Percentiles rank a stretch among this genome's conserved stretches.
phyloP scores from a whole-genome alignment of 495 filamentous ascomycete species.

The Hyphodiscus hymeniophilus region DNA sequence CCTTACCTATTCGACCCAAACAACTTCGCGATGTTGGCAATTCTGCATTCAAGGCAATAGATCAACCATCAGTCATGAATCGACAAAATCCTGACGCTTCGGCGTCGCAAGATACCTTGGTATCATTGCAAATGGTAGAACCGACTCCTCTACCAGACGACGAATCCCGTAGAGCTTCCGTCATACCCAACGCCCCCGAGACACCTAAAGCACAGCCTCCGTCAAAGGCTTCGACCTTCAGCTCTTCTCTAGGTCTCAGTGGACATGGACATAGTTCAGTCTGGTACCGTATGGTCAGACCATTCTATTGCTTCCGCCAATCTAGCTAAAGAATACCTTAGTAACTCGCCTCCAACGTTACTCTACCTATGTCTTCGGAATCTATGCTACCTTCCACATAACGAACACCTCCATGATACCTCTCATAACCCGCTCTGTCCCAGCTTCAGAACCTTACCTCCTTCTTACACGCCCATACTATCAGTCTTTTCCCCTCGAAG shows the following conservation, averaged over 20 bases:
- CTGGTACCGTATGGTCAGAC: conserved; percentile 57
- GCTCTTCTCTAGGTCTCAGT: conserved; percentile 43
- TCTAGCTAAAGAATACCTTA: conserved; percentile 24
- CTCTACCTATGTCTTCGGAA: conserved; percentile 76
- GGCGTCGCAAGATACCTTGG: conserved; percentile 43
- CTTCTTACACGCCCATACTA: conserved; percentile 67
- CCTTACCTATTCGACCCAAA: too few species aligned
- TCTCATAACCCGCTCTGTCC: conserved; percentile 44
- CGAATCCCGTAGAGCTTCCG: background rate
- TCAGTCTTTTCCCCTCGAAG: conserved; percentile 64
- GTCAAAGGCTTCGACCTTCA: background rate
- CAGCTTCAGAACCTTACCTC: conserved; percentile 52
- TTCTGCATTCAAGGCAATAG: background rate
- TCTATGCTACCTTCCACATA: conserved; percentile 71
- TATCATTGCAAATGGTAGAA: conserved; percentile 70
- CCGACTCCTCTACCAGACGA: conserved; percentile 29
- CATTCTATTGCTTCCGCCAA: conserved; percentile 21
- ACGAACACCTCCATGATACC: conserved; percentile 73
- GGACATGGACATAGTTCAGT: conserved; percentile 45
- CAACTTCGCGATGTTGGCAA: background rate
- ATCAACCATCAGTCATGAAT: conserved; percentile 2
- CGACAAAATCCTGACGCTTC: conserved; percentile 7
- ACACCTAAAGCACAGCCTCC: background rate
- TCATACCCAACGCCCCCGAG: background rate
- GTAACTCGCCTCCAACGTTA: conserved; percentile 77